Conservation (phyloP, 2,329 filamentous ascomycete species). For the Rhytidhysteron rufulum region DNA sequence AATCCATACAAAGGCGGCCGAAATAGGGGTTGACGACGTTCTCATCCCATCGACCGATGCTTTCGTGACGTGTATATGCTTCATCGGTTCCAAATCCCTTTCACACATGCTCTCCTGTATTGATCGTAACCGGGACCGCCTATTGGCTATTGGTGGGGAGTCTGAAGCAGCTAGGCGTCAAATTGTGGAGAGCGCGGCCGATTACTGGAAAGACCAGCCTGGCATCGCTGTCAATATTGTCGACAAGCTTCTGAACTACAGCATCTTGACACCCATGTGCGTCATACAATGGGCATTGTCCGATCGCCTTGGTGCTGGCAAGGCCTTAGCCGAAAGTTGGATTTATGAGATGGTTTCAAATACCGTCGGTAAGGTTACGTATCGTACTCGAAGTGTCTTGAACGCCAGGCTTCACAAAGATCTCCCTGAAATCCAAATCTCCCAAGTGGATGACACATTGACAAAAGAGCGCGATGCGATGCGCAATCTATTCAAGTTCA, state of each 20-base stretch:
- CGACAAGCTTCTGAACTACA: slow-evolving; percentile 96
- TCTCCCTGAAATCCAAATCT: slow-evolving; percentile 54
- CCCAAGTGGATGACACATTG: slow-evolving; percentile 63
- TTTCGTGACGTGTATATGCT: slow-evolving; percentile 90
- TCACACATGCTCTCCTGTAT: slow-evolving; percentile 95
- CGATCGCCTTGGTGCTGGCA: slow-evolving; percentile 61
- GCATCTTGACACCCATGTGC: slow-evolving; percentile 78
- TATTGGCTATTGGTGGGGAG: slow-evolving; percentile 71
- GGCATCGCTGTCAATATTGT: slow-evolving; percentile 89
- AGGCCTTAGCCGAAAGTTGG: slow-evolving; percentile 67
- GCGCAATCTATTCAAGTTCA: slow-evolving; percentile 72
- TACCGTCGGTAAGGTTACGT: slow-evolving; percentile 86
- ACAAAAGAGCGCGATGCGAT: slow-evolving; percentile 68
- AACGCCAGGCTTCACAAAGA: slow-evolving; percentile 57
- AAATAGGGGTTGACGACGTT: slow-evolving; percentile 66
- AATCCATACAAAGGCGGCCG: slow-evolving; percentile 75
- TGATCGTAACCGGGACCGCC: slow-evolving; percentile 85
- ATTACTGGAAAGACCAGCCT: slow-evolving; percentile 90
- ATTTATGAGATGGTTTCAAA: slow-evolving; percentile 87
- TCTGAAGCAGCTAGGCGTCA: slow-evolving; percentile 76
- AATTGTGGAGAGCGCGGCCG: slow-evolving; percentile 85
- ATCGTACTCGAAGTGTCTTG: slow-evolving; percentile 77
- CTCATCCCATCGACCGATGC: slow-evolving; percentile 86
- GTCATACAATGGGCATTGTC: slow-evolving; percentile 88
- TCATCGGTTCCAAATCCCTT: slow-evolving; percentile 89